phyloP scores from a whole-genome alignment of 2,329 filamentous ascomycete genomes.

The Penicillium vulpinum region DNA sequence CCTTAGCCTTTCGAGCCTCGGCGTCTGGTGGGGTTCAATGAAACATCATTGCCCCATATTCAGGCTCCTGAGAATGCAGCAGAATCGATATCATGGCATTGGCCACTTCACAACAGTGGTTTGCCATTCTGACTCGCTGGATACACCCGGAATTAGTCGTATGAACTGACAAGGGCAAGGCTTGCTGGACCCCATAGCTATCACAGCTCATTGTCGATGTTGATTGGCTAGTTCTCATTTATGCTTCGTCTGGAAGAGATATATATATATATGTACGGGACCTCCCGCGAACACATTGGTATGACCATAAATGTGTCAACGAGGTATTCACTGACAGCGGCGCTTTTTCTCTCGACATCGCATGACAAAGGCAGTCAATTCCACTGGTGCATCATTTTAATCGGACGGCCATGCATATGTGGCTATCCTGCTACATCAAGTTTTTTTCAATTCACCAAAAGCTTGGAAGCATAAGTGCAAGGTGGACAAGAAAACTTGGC shows the following conservation, averaged over 20 bases:
- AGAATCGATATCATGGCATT: too few species aligned
- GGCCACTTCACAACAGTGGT: too few species aligned
- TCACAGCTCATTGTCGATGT: too few species aligned
- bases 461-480: not conserved
- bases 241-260: constrained; percentile 23
- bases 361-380: constrained; percentile 19
- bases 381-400: constrained; percentile 39
- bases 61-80: too few species aligned
- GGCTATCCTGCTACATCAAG: constrained; percentile 14
- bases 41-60: not conserved
- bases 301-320: not conserved
- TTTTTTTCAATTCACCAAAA: not conserved
- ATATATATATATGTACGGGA: constrained; percentile 18
- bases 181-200: too few species aligned
- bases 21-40: constrained; percentile 14
- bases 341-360: constrained; percentile 25
- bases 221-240: too few species aligned
- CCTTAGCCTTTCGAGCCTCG: constrained; percentile 13
- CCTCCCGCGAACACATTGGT: constrained; percentile 16
- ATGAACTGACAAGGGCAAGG: too few species aligned
- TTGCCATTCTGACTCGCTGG: too few species aligned
- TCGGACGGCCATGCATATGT: constrained; percentile 9
- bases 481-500: not conserved
- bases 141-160: too few species aligned
- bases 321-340: constrained; percentile 11